Conservation (phyloP, 129 eudicot species). For the Logfia minima region DNA sequence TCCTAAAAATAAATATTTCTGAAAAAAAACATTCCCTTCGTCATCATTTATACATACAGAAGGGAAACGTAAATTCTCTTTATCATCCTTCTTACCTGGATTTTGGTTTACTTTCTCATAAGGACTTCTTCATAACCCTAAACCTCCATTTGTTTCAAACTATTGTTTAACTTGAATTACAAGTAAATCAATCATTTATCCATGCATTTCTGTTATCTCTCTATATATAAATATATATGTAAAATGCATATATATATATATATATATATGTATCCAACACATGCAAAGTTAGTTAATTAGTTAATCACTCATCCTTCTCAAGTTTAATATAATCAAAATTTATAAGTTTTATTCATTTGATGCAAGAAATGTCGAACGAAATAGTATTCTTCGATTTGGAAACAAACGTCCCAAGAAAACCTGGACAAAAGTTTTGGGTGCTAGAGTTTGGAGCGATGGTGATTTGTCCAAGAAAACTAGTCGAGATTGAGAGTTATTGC, state of each 20-base stretch:
- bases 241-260: background rate
- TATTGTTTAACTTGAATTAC: conserved; percentile 67
- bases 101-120: conserved; percentile 33
- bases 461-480: conserved; percentile 72
- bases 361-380: conserved; percentile 52
- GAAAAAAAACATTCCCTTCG: background rate
- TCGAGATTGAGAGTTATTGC: conserved; percentile 77
- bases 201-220: conserved; percentile 17
- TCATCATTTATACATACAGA: conserved; percentile 2
- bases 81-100: conserved; percentile 35
- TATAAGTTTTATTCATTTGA: background rate
- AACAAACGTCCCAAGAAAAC: conserved; percentile 73
- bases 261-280: background rate
- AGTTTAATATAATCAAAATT: background rate
- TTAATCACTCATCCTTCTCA: background rate
- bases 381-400: conserved; percentile 91
- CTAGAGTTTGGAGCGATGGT: conserved; percentile 90
- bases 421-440: conserved; percentile 64
- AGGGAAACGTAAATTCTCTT: conserved; percentile 21
- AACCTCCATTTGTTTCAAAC: conserved; percentile 39
- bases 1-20: conserved; percentile 3
- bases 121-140: conserved; percentile 30
- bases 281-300: background rate
- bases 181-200: conserved; percentile 54
- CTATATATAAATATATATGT: conserved; percentile 28